Base-by-base conservation (phyloP, 345 rosid species). In the Psidium guajava region DNA sequence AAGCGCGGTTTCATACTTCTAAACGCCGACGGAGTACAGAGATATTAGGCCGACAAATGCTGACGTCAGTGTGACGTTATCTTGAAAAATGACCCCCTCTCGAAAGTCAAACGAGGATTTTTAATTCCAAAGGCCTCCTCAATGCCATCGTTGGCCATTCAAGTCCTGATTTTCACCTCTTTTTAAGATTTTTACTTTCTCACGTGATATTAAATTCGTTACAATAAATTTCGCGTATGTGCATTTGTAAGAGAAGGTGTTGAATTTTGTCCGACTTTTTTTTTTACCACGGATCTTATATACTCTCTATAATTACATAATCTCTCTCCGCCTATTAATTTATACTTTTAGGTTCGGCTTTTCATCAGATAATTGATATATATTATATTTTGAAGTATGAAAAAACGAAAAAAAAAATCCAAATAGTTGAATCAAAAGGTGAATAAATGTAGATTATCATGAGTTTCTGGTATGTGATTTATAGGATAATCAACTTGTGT, bases 231-330 rank as follows among this genome's bases (percentile, higher is more conserved):
- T 64, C 42, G 15, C 22, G 0, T 15, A 28, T 4, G 10, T 2
- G 20, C 6, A 3, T 14, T 4, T 6, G 7, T 44, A 8, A 44
- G 47, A 44, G 47, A 44, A 25, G 36, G 6, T 8, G 3, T 32
- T 32, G 44, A 64, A 4, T 4, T 3, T 69, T 4, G 1, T 32
- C 47, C 5, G 0, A 8, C 3, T 0, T 69, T 1, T 5, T 1
- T 5, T 2, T 69, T 9, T 6, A 36, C 4, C 20, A 69, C 2
- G 0, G 24, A 11, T 69, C 13, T 2, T 32, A 3, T 18, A 4
- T 2, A 1, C 12, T 64, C 0, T 7, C 3, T 64, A 64, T 18
- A 28, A 15, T 16, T 2, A 9, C 3, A 2, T 10, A 3, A 8
- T 15, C 11, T 64, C 22, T 1, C 3, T 64, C 2, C 1, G 3